Evolutionary conservation across 495 filamentous ascomycete species (phyloP).

Genomic region (Hypomontagnella monticulosa): DNA sequence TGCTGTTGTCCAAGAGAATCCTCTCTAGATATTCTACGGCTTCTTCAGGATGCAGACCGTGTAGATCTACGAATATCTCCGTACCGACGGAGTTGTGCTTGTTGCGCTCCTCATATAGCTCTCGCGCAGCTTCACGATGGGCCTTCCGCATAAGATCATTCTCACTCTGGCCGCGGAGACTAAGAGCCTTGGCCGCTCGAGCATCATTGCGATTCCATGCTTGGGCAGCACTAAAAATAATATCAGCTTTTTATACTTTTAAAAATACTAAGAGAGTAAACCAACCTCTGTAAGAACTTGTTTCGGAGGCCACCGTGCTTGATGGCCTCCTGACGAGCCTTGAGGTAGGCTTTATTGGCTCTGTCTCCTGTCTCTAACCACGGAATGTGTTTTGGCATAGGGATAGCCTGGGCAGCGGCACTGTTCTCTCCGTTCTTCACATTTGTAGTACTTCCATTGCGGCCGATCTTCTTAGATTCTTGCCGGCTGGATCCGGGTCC

Average conservation of each 20-base stretch:
- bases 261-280: not conserved
- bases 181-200: slow-evolving; percentile 92
- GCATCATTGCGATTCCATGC: slow-evolving; percentile 99
- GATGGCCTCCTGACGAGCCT: slow-evolving; percentile 91
- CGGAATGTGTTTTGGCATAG: slow-evolving; percentile 88
- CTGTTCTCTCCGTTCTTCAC: slow-evolving; percentile 77
- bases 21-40: slow-evolving; percentile 93
- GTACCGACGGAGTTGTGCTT: slow-evolving; percentile 66
- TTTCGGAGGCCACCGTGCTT: slow-evolving; percentile 95
- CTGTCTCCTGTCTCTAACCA: slow-evolving; percentile 96
- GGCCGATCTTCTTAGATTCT: slow-evolving; percentile 60
- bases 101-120: slow-evolving; percentile 95
- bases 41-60: slow-evolving; percentile 97
- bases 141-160: slow-evolving; percentile 98
- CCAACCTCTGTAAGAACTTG: slow-evolving; percentile 94
- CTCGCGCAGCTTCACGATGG: slow-evolving; percentile 90
- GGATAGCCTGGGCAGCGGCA: slow-evolving; percentile 81
- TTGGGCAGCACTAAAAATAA: slow-evolving; percentile 80
- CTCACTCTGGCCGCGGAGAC: slow-evolving; percentile 92
- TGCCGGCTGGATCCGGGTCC: slow-evolving; percentile 50
- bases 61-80: slow-evolving; percentile 94
- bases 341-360: slow-evolving; percentile 92
- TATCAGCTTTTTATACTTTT: slow-evolving; percentile 37
- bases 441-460: slow-evolving; percentile 64
- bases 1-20: slow-evolving; percentile 81